phyloP scores from a whole-genome alignment of 2,329 filamentous ascomycete species.

The Blastomyces parvus region DNA sequence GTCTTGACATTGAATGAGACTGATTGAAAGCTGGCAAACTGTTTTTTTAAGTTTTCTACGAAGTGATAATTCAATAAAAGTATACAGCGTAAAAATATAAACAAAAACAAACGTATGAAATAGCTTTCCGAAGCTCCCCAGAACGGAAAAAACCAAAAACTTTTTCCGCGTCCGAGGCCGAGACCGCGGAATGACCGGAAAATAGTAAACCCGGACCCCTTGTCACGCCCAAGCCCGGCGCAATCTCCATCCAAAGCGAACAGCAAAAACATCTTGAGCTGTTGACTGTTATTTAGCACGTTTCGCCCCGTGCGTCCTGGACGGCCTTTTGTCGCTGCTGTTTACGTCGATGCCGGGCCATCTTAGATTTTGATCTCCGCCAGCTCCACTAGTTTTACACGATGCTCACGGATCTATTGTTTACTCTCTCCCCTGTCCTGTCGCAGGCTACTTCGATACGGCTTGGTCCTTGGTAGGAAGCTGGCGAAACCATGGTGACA shows the following conservation, averaged over 20 bases:
- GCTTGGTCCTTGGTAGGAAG: conserved; percentile 4
- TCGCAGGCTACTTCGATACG: conserved; percentile 1
- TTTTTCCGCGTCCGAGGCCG: neutral
- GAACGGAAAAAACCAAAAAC: neutral
- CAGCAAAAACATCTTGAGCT: too few species aligned
- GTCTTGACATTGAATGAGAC: conserved; percentile 13
- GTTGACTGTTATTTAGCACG: neutral
- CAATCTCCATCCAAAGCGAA: too few species aligned
- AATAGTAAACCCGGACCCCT: neutral
- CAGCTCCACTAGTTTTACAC: conserved; percentile 5
- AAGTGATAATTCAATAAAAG: neutral
- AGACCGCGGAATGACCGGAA: neutral
- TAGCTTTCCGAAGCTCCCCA: neutral
- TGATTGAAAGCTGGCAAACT: neutral
- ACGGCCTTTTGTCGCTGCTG: neutral
- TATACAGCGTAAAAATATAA: neutral
- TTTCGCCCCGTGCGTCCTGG: neutral
- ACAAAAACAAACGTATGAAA: neutral
- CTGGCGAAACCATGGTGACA: conserved; percentile 28
- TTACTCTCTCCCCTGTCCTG: conserved; percentile 16
- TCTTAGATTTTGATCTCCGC: neutral
- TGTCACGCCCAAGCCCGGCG: neutral
- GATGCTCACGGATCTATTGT: conserved; percentile 10
- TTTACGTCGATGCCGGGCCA: neutral
- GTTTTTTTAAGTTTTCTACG: neutral